Evolutionary conservation across 2,329 filamentous ascomycete species (phyloP), one percentile per base, ranked within the genome.

Genomic region (Monilinia fructicola): DNA sequence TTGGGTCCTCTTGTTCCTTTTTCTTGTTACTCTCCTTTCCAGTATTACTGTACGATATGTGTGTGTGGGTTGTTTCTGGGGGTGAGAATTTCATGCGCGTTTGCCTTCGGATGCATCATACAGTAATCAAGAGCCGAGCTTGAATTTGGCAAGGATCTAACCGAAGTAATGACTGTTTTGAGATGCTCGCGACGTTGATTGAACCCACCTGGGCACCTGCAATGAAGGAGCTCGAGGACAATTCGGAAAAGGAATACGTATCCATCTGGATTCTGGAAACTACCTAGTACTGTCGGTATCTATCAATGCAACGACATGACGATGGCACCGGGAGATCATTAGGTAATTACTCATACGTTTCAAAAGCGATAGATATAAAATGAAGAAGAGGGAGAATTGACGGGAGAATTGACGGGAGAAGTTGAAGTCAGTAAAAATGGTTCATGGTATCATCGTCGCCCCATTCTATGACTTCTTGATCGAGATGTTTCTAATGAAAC

Each of bases 31-130:
- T 46, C 56, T 26, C 48, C 48, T 48, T 60, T 60, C 28, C 56
- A 60, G 56, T 60, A 50, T 60, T 60, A n/a, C n/a, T n/a, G n/a
- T n/a, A 50, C 58, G 58, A 61, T 61, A 31, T 50, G 58, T 44
- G 58, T 60, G 31, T 6, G 16, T 23, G 46, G 31, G 31, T 35
- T 52, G 21, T 38, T 50, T 28, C 23, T 28, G 46, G 56, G 28
- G 23, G 31, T 50, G 44, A 60, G 58, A 60, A 50, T 50, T 50
- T 40, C 48, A 61, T 61, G 44, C 46, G 58, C 46, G 58, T 61
- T 61, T 40, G 58, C 58, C 28, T 61, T 61, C 58, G 31, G 58
- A 50, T 61, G 44, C 28, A 61, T 61, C n/a, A 31, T 26, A n/a
- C n/a, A n/a, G n/a, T n/a, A 61, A 56, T 40, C 44, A 38, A 50